Base-by-base conservation (phyloP, 2,329 filamentous ascomycete species). In the Fusarium stilboides region DNA sequence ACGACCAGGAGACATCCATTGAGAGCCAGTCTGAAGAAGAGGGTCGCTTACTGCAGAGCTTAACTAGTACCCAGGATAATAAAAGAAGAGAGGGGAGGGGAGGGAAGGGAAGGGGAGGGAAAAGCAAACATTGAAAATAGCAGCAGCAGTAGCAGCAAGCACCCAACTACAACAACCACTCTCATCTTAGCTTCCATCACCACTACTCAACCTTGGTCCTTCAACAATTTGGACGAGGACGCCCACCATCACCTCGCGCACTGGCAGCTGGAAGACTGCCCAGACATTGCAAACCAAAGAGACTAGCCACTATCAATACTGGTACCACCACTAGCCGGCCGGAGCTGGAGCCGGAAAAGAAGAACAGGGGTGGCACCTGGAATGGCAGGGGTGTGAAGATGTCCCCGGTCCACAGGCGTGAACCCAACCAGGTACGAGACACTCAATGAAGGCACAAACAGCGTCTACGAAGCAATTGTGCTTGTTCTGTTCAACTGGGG, bases 261-360 rank as follows among this genome's bases (percentile, higher is more conserved):
- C 68, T 68, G 54, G 42, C 53, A 68, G 59, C 60, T 65, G 45
- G 60, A 39, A 43, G 52, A 40, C 58, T 53, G 28, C 28, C 28
- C 10, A 31, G 28, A 24, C 31, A 46, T 28, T 57, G 40, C 50
- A 55, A 31, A 13, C 10, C 28, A 31, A 31, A 54, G 56, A 59
- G 58, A 56, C 47, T 28, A 17, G 42, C 42, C 50, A 56, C 24
- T 22, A 19, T 31, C 28, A 40, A 43, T 57, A 52, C 55, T 55
- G 57, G 60, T 54, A 72, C 60, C 49, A 67, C 62, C 60, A 65
- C 57, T 66, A 66, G 47, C 34, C 36, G 65, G 58, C 60, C 66
- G 71, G 71, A 70, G 63, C 69, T 72, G 69, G 71, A 72, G 58
- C 70, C 66, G 66, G 71, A 68, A 58, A 65, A 58, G 44, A 67